A percentile compares a stretch with the other conserved stretches of the same genome.
phyloP scores from a whole-genome alignment of 164 flowering plant genomes.

The Liriodendron chinense region DNA sequence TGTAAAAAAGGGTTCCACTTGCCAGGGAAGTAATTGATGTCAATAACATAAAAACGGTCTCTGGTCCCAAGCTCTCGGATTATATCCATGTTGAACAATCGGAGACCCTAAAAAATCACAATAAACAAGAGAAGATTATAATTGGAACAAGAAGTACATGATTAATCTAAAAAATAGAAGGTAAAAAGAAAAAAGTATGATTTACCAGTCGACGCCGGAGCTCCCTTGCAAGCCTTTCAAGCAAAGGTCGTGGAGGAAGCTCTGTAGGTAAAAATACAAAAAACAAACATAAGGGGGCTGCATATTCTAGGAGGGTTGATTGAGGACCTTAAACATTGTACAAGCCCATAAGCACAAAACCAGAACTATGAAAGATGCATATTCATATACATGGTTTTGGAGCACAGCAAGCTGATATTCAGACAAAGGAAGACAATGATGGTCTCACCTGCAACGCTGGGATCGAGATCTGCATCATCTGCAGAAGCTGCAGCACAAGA shows the following conservation, averaged over 20 bases:
- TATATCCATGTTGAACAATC: slow-evolving; percentile 83
- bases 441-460: slow-evolving; percentile 74
- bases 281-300: too few relatives aligned
- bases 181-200: not conserved
- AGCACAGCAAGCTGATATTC: not conserved
- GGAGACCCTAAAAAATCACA: slow-evolving; percentile 64
- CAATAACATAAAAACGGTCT: slow-evolving; percentile 79
- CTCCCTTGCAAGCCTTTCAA: slow-evolving; percentile 82
- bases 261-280: slow-evolving; percentile 39
- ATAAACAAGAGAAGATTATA: not conserved
- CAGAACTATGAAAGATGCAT: not conserved
- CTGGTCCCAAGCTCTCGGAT: slow-evolving; percentile 74
- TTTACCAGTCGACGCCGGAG: slow-evolving; percentile 79
- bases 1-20: slow-evolving; percentile 19
- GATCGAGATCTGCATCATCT: slow-evolving; percentile 91
- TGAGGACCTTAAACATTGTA: too few relatives aligned
- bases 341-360: too few relatives aligned
- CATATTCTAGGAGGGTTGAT: too few relatives aligned
- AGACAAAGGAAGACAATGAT: not conserved
- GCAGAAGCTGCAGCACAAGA: slow-evolving; percentile 97
- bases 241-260: slow-evolving; percentile 87
- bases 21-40: slow-evolving; percentile 96
- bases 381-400: not conserved
- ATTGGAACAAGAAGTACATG: not conserved
- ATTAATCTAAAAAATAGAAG: not conserved